Evolutionary conservation across 495 filamentous ascomycete genomes (phyloP).

Genomic region (Terfezia boudieri): DNA sequence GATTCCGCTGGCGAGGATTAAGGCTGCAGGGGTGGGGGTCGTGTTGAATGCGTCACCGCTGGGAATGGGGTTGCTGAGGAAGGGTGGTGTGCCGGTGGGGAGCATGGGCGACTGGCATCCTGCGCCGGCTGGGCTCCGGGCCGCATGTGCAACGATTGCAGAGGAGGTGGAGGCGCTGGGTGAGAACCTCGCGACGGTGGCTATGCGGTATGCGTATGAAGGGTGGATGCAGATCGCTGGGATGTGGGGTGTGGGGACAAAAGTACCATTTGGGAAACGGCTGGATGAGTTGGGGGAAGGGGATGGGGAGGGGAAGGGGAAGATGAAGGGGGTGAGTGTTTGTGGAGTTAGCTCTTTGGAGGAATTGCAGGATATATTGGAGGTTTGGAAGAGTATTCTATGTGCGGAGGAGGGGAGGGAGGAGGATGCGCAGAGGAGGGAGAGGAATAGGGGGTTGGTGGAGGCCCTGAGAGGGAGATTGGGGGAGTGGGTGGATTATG

Average conservation of each 20-base stretch:
- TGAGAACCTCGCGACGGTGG: constrained; percentile 61
- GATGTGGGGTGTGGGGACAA: constrained; percentile 27
- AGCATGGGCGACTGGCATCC: constrained; percentile 72
- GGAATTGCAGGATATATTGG: background rate
- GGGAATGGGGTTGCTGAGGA: constrained; percentile 70
- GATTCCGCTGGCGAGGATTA: constrained; percentile 35
- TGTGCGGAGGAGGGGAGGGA: background rate
- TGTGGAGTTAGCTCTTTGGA: background rate
- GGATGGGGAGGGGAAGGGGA: constrained; percentile 13
- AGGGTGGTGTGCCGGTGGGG: constrained; percentile 48
- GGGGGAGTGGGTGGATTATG: constrained; percentile 38
- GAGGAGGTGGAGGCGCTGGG: constrained; percentile 32
- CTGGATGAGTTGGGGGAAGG: constrained; percentile 25
- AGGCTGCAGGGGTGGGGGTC: constrained; percentile 53
- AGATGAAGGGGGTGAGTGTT: background rate
- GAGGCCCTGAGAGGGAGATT: constrained; percentile 33
- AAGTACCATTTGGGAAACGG: constrained; percentile 23
- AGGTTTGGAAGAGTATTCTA: background rate
- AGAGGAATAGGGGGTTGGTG: constrained; percentile 29
- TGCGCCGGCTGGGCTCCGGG: constrained; percentile 45
- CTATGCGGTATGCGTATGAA: constrained; percentile 66
- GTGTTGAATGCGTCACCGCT: constrained; percentile 73
- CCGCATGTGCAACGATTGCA: constrained; percentile 32
- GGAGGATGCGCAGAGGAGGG: constrained; percentile 21
- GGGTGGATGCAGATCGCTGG: constrained; percentile 48